Conservation (phyloP, 768 basidiomycete genomes). For the Macrolepiota dolichaula region DNA sequence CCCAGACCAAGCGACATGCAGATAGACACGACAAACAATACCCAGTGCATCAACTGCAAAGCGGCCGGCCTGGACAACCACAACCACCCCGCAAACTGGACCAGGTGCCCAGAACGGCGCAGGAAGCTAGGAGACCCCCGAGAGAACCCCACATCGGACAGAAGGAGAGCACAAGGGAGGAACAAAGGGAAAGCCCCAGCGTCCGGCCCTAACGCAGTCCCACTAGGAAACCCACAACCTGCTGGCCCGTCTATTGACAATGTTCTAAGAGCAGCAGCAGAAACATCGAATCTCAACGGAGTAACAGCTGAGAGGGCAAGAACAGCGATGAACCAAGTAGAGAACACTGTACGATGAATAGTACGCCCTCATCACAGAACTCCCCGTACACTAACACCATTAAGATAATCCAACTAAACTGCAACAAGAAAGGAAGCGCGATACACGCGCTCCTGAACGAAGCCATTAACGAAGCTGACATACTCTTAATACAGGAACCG, state of each 20-base stretch:
- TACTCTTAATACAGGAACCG: neutral
- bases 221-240: neutral
- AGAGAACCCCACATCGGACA: neutral
- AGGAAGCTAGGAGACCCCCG: neutral
- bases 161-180: too few relatives aligned
- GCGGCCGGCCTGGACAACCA: neutral
- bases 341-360: neutral
- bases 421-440: neutral
- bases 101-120: neutral
- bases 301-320: neutral
- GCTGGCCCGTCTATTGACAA: neutral
- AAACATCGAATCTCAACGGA: neutral
- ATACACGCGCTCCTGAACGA: neutral
- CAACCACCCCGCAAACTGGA: neutral
- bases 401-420: neutral
- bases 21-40: neutral
- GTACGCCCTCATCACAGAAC: neutral
- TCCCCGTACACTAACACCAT: neutral
- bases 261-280: neutral
- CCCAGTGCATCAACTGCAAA: neutral
- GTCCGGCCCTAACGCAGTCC: neutral
- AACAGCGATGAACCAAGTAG: neutral
- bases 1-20: neutral
- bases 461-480: neutral
- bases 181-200: neutral